Base-by-base conservation (phyloP, 179 eudicot genomes). In the Monotropa hypopitys region DNA sequence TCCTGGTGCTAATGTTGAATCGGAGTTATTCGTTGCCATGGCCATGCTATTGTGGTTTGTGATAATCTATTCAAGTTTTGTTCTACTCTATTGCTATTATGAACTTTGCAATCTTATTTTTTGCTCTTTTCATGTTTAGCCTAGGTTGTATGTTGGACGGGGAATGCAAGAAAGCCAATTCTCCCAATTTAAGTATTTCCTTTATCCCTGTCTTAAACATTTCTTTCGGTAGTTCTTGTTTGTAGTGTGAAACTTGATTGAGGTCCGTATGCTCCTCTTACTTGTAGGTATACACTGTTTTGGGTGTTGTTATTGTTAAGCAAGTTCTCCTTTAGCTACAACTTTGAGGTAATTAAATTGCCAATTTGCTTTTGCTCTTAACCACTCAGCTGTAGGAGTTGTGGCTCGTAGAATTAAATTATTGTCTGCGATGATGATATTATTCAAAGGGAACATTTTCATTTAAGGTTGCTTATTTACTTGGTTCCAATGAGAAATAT, bases 161-260 rank as follows among this genome's bases (percentile, higher is more conserved):
- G 99, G 99, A 82, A 95, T 95, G 97, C 99, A 95, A 85, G 99
- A 93, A 84, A 87, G 90, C 74, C 99, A 93, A 79, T 79, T 85
- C 74, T 93, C 99, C 67, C 78, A 84, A 76, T 78, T 91, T 81
- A 95, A 93, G 99, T 95, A 90, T 63, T 49, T 85, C 70, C 62
- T 69, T 69, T 61, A 53, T 56, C 83, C 82, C 78, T 70, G 15
- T 30, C 30, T 62, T 7, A 61, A 35, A 70, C 12, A 53, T 59
- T 57, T 80, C 15, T 43, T 78, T 62, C 69, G 23, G 73, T 72
- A 43, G 10, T 43, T 72, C 77, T 76, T 72, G 61, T 78, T 75
- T 32, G 12, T 20, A 30, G 20, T 26, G 32, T 35, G 33, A 46
- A 61, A 23, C 53, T 38, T 20, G 21, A 21, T 70, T 67, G 35